These are phyloP conservation scores for Yamadazyma nakazawae DNA, from an alignment of 805 yeast genomes.

Conservation along the genomic window DNA sequence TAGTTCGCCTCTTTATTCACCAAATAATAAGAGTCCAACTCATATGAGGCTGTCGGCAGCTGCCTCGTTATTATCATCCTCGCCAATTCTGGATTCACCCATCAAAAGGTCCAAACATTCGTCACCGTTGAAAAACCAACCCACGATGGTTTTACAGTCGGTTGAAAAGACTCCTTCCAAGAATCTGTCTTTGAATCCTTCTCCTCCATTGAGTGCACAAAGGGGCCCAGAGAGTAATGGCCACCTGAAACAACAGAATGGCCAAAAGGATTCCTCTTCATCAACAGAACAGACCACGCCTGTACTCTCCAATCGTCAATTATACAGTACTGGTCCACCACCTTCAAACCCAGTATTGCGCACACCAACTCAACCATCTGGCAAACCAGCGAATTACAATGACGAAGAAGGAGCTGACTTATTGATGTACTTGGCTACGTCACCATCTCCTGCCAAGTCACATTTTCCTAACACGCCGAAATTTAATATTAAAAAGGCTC, in stretches of 20 bases:
- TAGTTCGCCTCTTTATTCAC: conserved; percentile 34
- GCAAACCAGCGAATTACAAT: conserved; percentile 20
- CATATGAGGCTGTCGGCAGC: conserved; percentile 36
- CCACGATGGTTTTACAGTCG: conserved; percentile 26
- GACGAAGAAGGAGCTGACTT: conserved; percentile 76
- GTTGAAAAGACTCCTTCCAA: conserved; percentile 27
- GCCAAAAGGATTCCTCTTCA: not conserved
- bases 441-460: conserved; percentile 65
- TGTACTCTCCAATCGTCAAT: conserved; percentile 23
- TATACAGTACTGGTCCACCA: conserved; percentile 9
- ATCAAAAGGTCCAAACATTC: conserved; percentile 20
- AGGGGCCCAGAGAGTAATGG: not conserved
- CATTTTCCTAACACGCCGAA: conserved; percentile 31
- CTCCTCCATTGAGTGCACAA: conserved; percentile 23
- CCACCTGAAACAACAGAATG: not conserved
- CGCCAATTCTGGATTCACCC: conserved; percentile 29
- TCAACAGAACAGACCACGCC: conserved; percentile 26
- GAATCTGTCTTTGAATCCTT: conserved; percentile 28
- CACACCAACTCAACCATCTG: conserved; percentile 37
- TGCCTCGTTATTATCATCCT: conserved; percentile 32
- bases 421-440: conserved; percentile 76
- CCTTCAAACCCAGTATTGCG: conserved; percentile 18
- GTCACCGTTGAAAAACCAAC: conserved; percentile 14
- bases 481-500: conserved; percentile 1
- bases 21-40: conserved; percentile 38